A percentile compares a stretch with the other conserved stretches of the same genome.
phyloP scores from a whole-genome alignment of 1,284 basidiomycete genomes.

The Apiotrichum veenhuisii region DNA sequence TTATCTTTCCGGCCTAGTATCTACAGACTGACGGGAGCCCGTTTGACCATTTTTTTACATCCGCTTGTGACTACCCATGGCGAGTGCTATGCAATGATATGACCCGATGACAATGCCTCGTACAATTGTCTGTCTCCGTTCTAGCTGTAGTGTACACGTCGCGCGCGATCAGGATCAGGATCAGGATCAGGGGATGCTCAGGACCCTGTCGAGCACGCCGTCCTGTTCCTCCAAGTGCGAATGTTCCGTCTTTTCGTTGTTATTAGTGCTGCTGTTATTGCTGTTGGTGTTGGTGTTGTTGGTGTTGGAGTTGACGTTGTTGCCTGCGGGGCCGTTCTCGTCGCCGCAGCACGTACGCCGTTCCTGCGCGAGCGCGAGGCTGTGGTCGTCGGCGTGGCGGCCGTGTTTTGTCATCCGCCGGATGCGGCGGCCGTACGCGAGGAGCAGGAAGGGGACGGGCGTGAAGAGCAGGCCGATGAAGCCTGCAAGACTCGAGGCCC shows the following conservation, averaged over 20 bases:
- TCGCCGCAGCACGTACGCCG: not conserved
- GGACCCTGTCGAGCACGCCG: not conserved
- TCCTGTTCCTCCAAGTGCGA: not conserved
- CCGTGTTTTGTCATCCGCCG: constrained; percentile 26
- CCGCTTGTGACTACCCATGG: too few relatives aligned
- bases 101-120: too few relatives aligned
- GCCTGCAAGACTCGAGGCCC: constrained; percentile 51
- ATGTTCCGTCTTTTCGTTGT: not conserved
- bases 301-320: not conserved
- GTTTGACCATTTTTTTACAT: too few relatives aligned
- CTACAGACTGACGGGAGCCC: too few relatives aligned
- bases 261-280: not conserved
- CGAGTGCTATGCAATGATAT: too few relatives aligned
- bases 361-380: not conserved
- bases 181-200: not conserved
- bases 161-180: too few relatives aligned
- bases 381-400: constrained; percentile 16
- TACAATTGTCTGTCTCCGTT: too few relatives aligned
- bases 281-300: not conserved
- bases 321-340: not conserved
- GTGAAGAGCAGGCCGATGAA: constrained; percentile 25
- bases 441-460: constrained; percentile 23
- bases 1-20: too few relatives aligned
- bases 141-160: too few relatives aligned
- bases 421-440: constrained; percentile 23